Conservation (phyloP, 805 yeast species). For the Saccharomyces mikatae region DNA sequence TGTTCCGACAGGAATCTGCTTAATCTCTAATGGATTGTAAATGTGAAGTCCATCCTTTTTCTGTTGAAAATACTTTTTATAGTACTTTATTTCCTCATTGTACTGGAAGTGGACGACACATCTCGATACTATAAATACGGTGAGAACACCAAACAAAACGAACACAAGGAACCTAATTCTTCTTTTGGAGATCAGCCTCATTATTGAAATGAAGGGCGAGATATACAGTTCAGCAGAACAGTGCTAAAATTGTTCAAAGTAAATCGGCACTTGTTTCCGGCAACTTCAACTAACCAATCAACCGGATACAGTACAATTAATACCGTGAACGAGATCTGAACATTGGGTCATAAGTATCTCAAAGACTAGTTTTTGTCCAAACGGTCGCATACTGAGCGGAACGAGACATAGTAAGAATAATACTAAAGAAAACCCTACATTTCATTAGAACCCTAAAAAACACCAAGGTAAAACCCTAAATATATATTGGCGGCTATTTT, state of each 20-base stretch:
- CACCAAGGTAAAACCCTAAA: not conserved
- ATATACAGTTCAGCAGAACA: not conserved
- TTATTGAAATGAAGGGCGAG: not conserved
- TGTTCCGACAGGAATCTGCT: slow-evolving; percentile 23
- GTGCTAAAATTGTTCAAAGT: not conserved
- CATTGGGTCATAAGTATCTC: not conserved
- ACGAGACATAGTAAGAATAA: not conserved
- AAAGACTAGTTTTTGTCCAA: not conserved
- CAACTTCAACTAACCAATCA: not conserved
- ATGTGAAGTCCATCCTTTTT: slow-evolving; percentile 21
- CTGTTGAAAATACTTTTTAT: slow-evolving; percentile 20
- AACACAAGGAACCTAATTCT: slow-evolving; percentile 14
- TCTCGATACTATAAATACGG: slow-evolving; percentile 11
- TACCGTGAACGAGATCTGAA: not conserved
- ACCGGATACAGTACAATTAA: not conserved
- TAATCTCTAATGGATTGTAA: slow-evolving; percentile 24
- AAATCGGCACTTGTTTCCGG: not conserved
- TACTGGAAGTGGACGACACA: slow-evolving; percentile 24
- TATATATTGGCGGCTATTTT: not conserved
- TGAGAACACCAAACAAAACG: slow-evolving; percentile 4
- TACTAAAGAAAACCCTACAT: not conserved
- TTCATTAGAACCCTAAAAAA: not conserved
- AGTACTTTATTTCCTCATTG: slow-evolving; percentile 25
- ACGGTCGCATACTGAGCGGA: not conserved
- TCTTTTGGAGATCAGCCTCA: slow-evolving; percentile 21